A percentile compares a stretch with the other conserved stretches of the same genome.
Evolutionary conservation across 352 stramenopile genomes (phyloP).

Genomic region (Pythium phragmiticola): DNA sequence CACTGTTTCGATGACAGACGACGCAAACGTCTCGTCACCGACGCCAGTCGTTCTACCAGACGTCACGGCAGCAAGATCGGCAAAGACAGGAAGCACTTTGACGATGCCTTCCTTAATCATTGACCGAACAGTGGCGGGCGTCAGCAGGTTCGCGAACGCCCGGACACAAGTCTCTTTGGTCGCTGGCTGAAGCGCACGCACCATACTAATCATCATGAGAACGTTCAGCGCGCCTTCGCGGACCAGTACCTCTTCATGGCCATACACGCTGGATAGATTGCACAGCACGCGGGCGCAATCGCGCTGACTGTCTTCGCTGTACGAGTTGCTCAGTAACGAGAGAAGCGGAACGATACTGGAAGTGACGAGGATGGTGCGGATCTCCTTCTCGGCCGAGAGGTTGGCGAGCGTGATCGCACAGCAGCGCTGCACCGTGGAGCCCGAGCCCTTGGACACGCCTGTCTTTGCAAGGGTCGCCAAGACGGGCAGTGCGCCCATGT

Average conservation of each 20-base stretch:
- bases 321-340: conserved; percentile 67
- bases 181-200: conserved; percentile 50
- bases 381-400: conserved; percentile 48
- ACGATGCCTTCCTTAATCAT: conserved; percentile 70
- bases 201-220: conserved; percentile 82
- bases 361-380: conserved; percentile 46
- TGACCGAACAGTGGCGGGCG: conserved; percentile 48
- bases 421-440: conserved; percentile 47
- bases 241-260: conserved; percentile 49
- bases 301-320: conserved; percentile 79
- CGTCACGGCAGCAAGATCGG: conserved; percentile 22
- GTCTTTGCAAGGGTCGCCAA: conserved; percentile 56
- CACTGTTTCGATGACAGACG: conserved; percentile 35
- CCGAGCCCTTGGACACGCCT: conserved; percentile 34
- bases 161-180: conserved; percentile 75
- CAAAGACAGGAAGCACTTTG: conserved; percentile 57
- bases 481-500: conserved; percentile 50
- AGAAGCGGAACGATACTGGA: conserved; percentile 54
- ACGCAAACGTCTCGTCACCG: conserved; percentile 6
- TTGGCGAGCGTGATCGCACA: conserved; percentile 73
- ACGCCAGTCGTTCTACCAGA: neutral
- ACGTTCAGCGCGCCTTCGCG: conserved; percentile 56
- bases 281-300: conserved; percentile 74
- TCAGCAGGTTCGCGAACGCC: conserved; percentile 68
- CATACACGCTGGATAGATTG: conserved; percentile 62